These are phyloP conservation scores for Emmonsiellopsis sp. DNA, from an alignment of 2,329 filamentous ascomycete species.

Conservation along the genomic window DNA sequence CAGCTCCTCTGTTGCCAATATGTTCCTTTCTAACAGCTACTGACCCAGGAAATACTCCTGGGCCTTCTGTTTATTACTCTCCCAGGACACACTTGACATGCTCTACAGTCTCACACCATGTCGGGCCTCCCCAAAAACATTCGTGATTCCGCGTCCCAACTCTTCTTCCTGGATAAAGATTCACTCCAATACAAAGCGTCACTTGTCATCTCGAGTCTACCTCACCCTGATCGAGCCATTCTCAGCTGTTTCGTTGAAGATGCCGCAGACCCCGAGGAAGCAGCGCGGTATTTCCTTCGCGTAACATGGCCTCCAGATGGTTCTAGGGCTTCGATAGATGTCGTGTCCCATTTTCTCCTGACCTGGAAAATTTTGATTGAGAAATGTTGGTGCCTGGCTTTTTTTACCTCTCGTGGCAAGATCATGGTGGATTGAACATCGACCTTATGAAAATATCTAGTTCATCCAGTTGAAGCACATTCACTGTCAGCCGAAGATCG, in stretches of 20 bases:
- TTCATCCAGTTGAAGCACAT: conserved; percentile 9
- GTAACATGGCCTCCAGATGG: neutral
- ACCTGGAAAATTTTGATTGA: conserved; percentile 11
- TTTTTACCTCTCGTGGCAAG: neutral
- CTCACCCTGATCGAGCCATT: conserved; percentile 14
- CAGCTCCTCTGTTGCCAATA: too few species aligned
- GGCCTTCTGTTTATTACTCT: too few species aligned
- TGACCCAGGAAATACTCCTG: too few species aligned
- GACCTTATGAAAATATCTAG: conserved; percentile 1
- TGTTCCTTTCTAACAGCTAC: too few species aligned
- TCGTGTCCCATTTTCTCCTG: conserved; percentile 4
- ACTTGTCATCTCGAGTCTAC: conserved; percentile 10
- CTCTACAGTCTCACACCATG: neutral
- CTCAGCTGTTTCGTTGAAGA: conserved; percentile 11
- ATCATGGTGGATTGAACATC: neutral
- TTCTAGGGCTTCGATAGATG: neutral
- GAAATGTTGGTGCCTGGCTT: conserved; percentile 7
- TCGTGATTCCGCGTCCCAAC: conserved; percentile 12
- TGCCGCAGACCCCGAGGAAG: conserved; percentile 9
- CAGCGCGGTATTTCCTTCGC: conserved; percentile 11
- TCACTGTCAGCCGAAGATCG: conserved; percentile 5
- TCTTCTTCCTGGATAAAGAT: conserved; percentile 12
- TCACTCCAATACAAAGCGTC: conserved; percentile 10
- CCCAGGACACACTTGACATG: too few species aligned
- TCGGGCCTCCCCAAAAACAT: conserved; percentile 10